phyloP scores from a whole-genome alignment of 1,284 basidiomycete genomes.

The Golubevia pallescens region DNA sequence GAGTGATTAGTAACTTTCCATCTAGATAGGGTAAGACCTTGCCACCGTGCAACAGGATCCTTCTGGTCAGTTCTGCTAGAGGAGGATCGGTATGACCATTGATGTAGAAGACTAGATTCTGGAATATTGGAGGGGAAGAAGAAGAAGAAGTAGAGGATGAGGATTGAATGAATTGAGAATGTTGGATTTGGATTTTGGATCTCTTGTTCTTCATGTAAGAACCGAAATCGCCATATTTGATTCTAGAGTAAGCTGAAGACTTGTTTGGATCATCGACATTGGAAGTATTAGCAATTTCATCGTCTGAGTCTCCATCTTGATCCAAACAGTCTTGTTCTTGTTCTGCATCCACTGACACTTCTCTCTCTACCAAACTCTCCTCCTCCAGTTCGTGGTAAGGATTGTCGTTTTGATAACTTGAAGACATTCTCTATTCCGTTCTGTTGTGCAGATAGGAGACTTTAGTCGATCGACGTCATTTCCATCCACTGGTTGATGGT shows the following conservation, averaged over 20 bases:
- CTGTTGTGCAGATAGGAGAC: too few species aligned
- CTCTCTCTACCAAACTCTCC: too few species aligned
- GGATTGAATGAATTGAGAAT: too few species aligned
- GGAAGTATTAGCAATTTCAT: too few species aligned
- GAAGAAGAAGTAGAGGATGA: not conserved
- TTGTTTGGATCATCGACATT: not conserved
- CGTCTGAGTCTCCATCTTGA: too few species aligned
- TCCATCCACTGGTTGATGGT: too few species aligned
- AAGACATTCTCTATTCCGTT: too few species aligned
- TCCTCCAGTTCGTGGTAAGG: too few species aligned
- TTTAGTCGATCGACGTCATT: too few species aligned
- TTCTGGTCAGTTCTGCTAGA: conserved; percentile 78
- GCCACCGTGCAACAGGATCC: conserved; percentile 84
- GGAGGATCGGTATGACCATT: conserved; percentile 90
- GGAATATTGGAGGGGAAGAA: not conserved
- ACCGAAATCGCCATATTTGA: conserved; percentile 48
- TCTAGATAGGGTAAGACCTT: conserved; percentile 82
- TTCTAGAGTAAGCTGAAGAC: conserved; percentile 30
- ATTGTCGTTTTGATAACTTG: too few species aligned
- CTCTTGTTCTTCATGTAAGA: conserved; percentile 55
- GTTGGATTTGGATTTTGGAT: conserved; percentile 19
- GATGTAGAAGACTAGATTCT: conserved; percentile 67
- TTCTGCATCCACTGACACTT: too few species aligned
- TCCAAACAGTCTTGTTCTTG: too few species aligned
- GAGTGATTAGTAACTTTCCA: conserved; percentile 73